These are phyloP conservation scores for Coelastrella sp. DNA, from an alignment of 139 green algal genomes.

Conservation along the genomic window DNA sequence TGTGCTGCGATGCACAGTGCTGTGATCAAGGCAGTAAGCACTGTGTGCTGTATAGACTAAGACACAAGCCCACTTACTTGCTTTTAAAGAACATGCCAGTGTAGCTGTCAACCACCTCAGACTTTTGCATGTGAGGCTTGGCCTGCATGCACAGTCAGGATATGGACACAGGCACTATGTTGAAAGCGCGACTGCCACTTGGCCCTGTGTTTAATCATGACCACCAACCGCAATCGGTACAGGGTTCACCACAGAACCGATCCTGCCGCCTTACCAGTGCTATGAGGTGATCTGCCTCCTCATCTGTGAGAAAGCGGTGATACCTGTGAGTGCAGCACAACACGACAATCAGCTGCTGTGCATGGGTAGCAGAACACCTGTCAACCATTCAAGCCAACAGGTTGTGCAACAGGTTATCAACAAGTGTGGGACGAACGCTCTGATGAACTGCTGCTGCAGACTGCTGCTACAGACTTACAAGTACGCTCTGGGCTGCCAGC, in stretches of 20 bases:
- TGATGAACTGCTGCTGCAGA: not conserved
- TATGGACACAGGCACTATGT: not conserved
- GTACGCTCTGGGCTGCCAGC: constrained; percentile 38
- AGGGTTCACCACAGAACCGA: not conserved
- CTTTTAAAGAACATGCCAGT: constrained; percentile 20
- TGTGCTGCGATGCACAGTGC: no score
- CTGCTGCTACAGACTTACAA: constrained; percentile 5
- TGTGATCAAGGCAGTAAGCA: no score
- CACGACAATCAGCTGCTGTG: not conserved
- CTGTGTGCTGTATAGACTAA: no score
- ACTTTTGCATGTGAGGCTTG: constrained; percentile 22
- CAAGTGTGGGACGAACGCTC: not conserved
- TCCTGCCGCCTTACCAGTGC: constrained; percentile 6
- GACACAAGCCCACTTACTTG: not conserved
- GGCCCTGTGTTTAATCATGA: no score
- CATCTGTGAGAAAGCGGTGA: constrained; percentile 34
- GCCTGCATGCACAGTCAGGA: constrained; percentile 2
- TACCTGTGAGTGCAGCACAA: constrained; percentile 16
- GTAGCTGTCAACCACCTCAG: constrained; percentile 39
- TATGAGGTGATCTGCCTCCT: constrained; percentile 38
- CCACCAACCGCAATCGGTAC: no score
- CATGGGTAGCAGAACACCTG: not conserved
- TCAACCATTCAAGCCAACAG: not conserved
- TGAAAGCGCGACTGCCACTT: no score
- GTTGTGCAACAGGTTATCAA: not conserved